Base-by-base conservation (phyloP, 306 rosid species). In the Cucurbita ficifolia region DNA sequence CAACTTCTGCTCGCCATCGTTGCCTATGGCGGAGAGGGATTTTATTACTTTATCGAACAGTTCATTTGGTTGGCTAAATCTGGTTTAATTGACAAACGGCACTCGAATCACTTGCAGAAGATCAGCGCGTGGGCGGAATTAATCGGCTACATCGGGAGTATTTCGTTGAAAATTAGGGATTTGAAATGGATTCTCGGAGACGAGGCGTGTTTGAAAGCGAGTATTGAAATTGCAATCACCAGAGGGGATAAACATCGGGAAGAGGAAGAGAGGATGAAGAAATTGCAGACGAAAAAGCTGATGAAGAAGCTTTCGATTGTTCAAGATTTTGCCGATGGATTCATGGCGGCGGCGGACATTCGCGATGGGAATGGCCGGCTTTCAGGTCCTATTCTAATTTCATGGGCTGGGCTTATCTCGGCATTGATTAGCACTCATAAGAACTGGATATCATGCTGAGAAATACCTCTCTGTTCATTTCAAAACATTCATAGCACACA, bases 361-460 rank as follows among this genome's bases (percentile, higher is more conserved):
- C 53, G 89, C 17, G 86, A 93, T 68, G 96, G 96, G 0, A 84
- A 84, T 0, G 94, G 83, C 9, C 72, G 77, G 5, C 75, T 86
- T 70, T 80, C 93, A 4, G 87, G 83, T 52, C 90, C 98, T 4
- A 48, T 81, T 62, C 42, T 86, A 7, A n/a, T 88, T 38, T 84
- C 92, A 10, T 81, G 82, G 14, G 92, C 97, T 0, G 98, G 98
- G 57, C 83, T 93, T 24, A 18, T 88, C 7, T 93, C 97, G 19
- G 97, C 98, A 0, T 78, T 90, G 57, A 88, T 93, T 72, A 87
- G 98, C 64, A 88, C 92, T 80, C 94, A 88, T 55, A 93, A 93
- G 89, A 90, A 86, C 77, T 93, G 98, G 98, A 76, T 84, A 1
- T 87, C 92, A 64, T 93, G 96, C 82, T 92, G 82, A 85, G 82